phyloP scores from a whole-genome alignment of 495 filamentous ascomycete genomes.

The Jackrogersella multiformis region DNA sequence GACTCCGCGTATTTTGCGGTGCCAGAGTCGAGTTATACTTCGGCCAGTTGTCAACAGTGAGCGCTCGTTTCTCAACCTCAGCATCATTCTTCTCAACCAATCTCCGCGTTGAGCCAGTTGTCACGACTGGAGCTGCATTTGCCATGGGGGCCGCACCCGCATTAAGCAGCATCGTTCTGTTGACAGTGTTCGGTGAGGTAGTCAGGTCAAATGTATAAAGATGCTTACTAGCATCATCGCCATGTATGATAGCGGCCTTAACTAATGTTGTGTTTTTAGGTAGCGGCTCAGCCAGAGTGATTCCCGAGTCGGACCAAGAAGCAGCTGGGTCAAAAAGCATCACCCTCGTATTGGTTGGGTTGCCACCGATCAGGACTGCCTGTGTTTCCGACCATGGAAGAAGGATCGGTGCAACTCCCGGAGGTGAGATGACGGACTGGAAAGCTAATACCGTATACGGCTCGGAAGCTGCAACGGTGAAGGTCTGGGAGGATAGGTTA shows the following conservation, averaged over 20 bases:
- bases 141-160: constrained; percentile 57
- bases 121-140: constrained; percentile 48
- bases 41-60: constrained; percentile 73
- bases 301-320: constrained; percentile 70
- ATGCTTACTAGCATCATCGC: constrained; percentile 82
- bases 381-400: constrained; percentile 77
- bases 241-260: constrained; percentile 71
- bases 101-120: constrained; percentile 10
- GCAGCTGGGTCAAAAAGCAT: constrained; percentile 64
- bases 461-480: constrained; percentile 68
- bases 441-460: constrained; percentile 68
- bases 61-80: constrained; percentile 40
- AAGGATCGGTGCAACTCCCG: constrained; percentile 73
- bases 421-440: constrained; percentile 62
- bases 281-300: constrained; percentile 66
- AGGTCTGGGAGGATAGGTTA: constrained; percentile 74
- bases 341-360: constrained; percentile 69
- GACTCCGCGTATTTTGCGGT: constrained; percentile 63
- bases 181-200: constrained; percentile 78
- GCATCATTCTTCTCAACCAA: not conserved
- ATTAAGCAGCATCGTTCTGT: constrained; percentile 66
- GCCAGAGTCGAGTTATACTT: constrained; percentile 79
- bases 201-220: constrained; percentile 83
- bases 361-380: constrained; percentile 81
- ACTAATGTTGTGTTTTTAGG: constrained; percentile 59